These are phyloP conservation scores for Raddia distichophylla DNA, from an alignment of 176 grass and related monocot genomes.

Conservation along the genomic window DNA sequence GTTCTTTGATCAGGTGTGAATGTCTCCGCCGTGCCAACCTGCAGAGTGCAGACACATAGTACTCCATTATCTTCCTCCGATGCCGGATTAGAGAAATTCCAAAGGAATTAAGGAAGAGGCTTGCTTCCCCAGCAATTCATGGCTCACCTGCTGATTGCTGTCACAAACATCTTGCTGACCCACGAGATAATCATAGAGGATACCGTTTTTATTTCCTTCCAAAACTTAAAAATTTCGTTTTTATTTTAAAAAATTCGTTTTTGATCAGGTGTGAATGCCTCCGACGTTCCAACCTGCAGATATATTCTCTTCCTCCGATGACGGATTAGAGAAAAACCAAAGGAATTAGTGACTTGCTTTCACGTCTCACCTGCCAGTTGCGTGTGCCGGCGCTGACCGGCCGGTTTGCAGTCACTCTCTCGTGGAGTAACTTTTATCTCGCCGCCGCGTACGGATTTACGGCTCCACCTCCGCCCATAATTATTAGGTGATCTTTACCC, in stretches of 20 bases:
- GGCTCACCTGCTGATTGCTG: too few relatives aligned
- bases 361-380: not conserved
- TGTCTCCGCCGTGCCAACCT: too few relatives aligned
- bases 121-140: too few relatives aligned
- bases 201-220: not conserved
- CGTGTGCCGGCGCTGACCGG: conserved; percentile 21
- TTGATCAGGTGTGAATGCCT: not conserved
- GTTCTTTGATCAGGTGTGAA: too few relatives aligned
- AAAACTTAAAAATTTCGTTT: not conserved
- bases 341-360: not conserved
- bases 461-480: not conserved
- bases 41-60: too few relatives aligned
- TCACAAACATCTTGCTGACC: too few relatives aligned
- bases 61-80: too few relatives aligned
- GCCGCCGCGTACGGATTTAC: not conserved
- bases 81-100: too few relatives aligned
- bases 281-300: not conserved
- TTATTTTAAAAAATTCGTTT: not conserved
- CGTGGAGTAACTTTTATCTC: not conserved
- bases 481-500: not conserved
- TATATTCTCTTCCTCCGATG: not conserved
- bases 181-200: not conserved
- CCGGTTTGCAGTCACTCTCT: not conserved
- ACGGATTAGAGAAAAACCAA: not conserved
- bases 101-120: too few relatives aligned